Base-by-base conservation (phyloP, 1,284 basidiomycete genomes). In the Ganoderma resinaceum region DNA sequence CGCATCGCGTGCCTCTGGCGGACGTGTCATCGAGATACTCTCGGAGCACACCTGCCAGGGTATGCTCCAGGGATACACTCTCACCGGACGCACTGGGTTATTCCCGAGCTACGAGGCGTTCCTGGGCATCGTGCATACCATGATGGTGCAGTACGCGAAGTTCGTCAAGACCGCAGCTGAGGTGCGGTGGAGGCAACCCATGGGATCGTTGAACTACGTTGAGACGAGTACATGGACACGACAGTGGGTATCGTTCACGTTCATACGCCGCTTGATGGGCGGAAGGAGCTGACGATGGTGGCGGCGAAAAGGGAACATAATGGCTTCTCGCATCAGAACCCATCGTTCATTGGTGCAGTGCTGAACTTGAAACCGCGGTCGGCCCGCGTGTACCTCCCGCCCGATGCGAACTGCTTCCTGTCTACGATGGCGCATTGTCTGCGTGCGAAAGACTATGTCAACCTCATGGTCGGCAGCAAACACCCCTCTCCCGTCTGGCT, bases 61-160 rank as follows among this genome's bases (percentile, higher is more conserved):
- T 29, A 95, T 94, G 89, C 83, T 95, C 29, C 93, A 95, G 79
- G 94, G 94, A 1, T 96, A 95, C 79, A 93, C 92, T 2, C 85
- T 94, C 46, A 93, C 92, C 0, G 92, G 95, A 20, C 87, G 95
- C 43, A 93, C 93, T 1, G 94, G 88, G 31, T 83, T 97, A 35
- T 95, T 97, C 88, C 94, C 95, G 1, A 92, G 89, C 58, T 97
- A 97, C 80, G 95, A 97, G 79, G 91, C 93, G 0, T 96, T 94
- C 84, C 81, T 95, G 59, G 92, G 91, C 40, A 93, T 95, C 74
- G 76, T 92, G 9, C 86, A 90, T 66, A 92, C 90, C n/a, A 92
- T 92, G 89, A 89, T 90, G 86, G 89, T 90, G 46, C 95, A 96
- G 79, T 95, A 95, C 78, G 84, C 87, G 81, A 97, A 96, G 80